phyloP scores from a whole-genome alignment of 164 flowering plant species.

The Magnolia changhungtana region DNA sequence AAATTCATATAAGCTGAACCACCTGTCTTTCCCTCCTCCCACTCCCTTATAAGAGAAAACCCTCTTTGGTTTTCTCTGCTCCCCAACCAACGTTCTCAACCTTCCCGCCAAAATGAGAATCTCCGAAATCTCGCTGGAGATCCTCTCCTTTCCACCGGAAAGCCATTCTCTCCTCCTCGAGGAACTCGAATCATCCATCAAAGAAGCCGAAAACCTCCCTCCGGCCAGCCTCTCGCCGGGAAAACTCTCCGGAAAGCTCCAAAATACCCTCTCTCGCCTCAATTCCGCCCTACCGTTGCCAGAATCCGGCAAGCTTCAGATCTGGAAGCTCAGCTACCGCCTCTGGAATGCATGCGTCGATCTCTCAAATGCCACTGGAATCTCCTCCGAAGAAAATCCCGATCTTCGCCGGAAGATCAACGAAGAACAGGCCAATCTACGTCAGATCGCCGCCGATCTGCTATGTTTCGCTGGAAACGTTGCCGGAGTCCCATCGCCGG shows the following conservation, averaged over 20 bases:
- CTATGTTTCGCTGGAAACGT: slow-evolving; percentile 53
- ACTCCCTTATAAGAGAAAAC: too few species aligned
- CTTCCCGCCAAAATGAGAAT: slow-evolving; percentile 28
- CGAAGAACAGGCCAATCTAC: slow-evolving; percentile 58
- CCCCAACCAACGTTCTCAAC: neutral
- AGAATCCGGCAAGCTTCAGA: slow-evolving; percentile 57
- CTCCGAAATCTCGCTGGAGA: slow-evolving; percentile 22
- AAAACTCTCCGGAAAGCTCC: slow-evolving; percentile 18
- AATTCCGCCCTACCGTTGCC: slow-evolving; percentile 44
- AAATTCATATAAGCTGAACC: too few species aligned
- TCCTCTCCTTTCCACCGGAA: slow-evolving; percentile 6
- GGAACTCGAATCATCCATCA: slow-evolving; percentile 28
- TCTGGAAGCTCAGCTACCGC: slow-evolving; percentile 92
- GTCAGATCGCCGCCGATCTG: slow-evolving; percentile 74
- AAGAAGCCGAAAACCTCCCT: slow-evolving; percentile 23
- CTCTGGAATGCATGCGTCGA: slow-evolving; percentile 97
- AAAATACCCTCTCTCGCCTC: slow-evolving; percentile 19
- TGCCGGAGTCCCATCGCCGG: slow-evolving; percentile 71
- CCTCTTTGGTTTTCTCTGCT: neutral
- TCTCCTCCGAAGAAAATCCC: slow-evolving; percentile 7
- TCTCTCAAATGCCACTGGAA: slow-evolving; percentile 51
- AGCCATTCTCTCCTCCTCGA: slow-evolving; percentile 14
- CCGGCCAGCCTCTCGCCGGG: neutral
- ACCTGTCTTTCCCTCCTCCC: too few species aligned
- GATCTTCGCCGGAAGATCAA: slow-evolving; percentile 2